phyloP scores from a whole-genome alignment of 2,329 filamentous ascomycete species.

The Penicillium sp. region DNA sequence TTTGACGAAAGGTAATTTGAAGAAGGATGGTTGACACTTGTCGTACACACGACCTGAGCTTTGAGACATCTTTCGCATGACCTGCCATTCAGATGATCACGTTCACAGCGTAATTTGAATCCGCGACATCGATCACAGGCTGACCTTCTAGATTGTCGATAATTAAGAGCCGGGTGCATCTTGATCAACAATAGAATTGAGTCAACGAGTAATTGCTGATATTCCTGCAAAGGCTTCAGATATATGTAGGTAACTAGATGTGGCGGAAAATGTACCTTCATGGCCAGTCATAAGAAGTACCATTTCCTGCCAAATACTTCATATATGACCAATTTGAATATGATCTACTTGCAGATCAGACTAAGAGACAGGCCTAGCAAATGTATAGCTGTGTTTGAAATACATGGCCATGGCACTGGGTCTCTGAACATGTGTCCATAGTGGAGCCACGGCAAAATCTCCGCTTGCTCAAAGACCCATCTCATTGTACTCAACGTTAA shows the following conservation, averaged over 20 bases:
- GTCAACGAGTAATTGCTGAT: not conserved
- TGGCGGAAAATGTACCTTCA: not conserved
- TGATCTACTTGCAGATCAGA: slow-evolving; percentile 3
- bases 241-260: not conserved
- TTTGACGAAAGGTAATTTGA: slow-evolving; percentile 4
- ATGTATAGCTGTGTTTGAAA: slow-evolving; percentile 10
- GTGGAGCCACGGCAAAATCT: not conserved
- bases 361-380: not conserved
- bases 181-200: not conserved
- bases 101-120: slow-evolving; percentile 25
- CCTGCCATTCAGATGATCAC: slow-evolving; percentile 19
- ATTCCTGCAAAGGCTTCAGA: not conserved
- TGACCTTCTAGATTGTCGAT: slow-evolving; percentile 23
- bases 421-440: not conserved
- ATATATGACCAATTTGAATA: slow-evolving; percentile 3
- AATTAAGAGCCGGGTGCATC: slow-evolving; percentile 21
- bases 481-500: not conserved
- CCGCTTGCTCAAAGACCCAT: not conserved
- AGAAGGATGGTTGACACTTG: slow-evolving; percentile 16
- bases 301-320: not conserved
- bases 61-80: slow-evolving; percentile 26
- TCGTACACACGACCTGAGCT: slow-evolving; percentile 23
- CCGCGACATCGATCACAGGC: slow-evolving; percentile 26
- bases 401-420: not conserved
- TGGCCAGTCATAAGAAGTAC: not conserved